Evolutionary conservation across 495 filamentous ascomycete species (phyloP).

Genomic region (Monascus purpureus): DNA sequence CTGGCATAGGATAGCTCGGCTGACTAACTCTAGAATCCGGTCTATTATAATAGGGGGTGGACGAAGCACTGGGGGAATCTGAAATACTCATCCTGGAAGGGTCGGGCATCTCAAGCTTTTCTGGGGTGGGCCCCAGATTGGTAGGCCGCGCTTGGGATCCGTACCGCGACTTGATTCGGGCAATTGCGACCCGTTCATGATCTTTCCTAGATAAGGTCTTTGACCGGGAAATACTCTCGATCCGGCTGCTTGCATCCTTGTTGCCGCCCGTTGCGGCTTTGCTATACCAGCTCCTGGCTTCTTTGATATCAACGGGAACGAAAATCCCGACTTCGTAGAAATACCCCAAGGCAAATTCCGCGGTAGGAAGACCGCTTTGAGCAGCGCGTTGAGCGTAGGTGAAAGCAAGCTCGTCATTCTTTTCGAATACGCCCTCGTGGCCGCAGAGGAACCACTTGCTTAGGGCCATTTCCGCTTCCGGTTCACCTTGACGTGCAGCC

Average conservation of each 20-base stretch:
- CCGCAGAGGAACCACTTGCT: conserved; percentile 98
- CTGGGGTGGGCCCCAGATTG: conserved; percentile 38
- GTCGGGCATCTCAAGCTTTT: conserved; percentile 61
- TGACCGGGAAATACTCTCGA: conserved; percentile 75
- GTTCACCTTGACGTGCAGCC: conserved; percentile 74
- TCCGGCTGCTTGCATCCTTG: conserved; percentile 66
- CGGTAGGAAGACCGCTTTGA: conserved; percentile 63
- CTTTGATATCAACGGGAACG: conserved; percentile 63
- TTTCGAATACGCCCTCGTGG: conserved; percentile 77
- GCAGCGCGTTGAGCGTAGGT: conserved; percentile 82
- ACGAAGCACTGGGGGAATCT: conserved; percentile 19
- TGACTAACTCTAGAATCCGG: conserved; percentile 47
- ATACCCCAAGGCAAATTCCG: conserved; percentile 94
- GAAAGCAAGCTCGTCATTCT: conserved; percentile 89
- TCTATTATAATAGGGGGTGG: conserved; percentile 27
- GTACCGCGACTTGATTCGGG: conserved; percentile 82
- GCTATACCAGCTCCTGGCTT: conserved; percentile 82
- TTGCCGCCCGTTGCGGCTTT: conserved; percentile 85
- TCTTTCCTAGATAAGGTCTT: conserved; percentile 80
- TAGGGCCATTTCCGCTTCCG: conserved; percentile 90
- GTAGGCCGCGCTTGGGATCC: conserved; percentile 61
- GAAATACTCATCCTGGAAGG: conserved; percentile 34
- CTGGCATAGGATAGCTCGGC: conserved; percentile 35
- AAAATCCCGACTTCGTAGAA: conserved; percentile 94
- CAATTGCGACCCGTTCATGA: conserved; percentile 82